Conservation (phyloP, 1,139 yeast genomes). For the Debaryomyces psychrophilus region DNA sequence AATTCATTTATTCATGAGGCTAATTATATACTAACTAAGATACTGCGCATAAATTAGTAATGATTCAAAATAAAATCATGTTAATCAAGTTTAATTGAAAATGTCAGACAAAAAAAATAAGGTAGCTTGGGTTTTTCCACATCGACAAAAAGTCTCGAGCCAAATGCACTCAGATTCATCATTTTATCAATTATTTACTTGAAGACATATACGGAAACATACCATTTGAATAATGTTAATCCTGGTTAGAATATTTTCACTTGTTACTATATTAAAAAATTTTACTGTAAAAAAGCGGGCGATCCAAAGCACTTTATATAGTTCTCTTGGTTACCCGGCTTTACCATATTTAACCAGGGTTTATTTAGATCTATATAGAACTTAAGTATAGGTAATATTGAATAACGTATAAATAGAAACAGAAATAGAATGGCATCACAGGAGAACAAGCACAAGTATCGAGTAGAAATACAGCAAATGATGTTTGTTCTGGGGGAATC, state of each 20-base stretch:
- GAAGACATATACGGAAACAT: not conserved
- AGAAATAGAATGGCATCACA: constrained; percentile 11
- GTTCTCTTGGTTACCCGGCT: not conserved
- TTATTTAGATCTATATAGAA: not conserved
- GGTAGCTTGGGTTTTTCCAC: constrained; percentile 96
- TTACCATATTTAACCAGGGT: constrained; percentile 1
- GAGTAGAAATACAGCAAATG: constrained; percentile 93
- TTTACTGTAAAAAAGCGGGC: not conserved
- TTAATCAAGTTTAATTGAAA: constrained; percentile 1
- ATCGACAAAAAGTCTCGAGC: constrained; percentile 91
- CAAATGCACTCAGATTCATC: constrained; percentile 94
- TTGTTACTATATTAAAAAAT: not conserved
- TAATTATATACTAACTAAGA: not conserved
- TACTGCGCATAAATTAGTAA: constrained; percentile 3
- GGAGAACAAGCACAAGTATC: constrained; percentile 66
- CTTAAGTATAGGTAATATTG: no score
- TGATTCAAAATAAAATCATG: not conserved
- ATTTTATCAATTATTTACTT: constrained; percentile 26
- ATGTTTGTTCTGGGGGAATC: constrained; percentile 98
- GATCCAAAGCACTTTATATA: not conserved
- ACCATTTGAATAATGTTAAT: constrained; percentile 4
- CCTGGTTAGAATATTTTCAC: not conserved
- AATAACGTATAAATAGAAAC: not conserved
- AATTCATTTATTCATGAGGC: not conserved
- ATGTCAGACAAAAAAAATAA: constrained; percentile 47